Percentiles rank a stretch among this genome's conserved stretches.
Evolutionary conservation across 768 basidiomycete genomes (phyloP).

Genomic region (Coprinellus aureogranulatus): DNA sequence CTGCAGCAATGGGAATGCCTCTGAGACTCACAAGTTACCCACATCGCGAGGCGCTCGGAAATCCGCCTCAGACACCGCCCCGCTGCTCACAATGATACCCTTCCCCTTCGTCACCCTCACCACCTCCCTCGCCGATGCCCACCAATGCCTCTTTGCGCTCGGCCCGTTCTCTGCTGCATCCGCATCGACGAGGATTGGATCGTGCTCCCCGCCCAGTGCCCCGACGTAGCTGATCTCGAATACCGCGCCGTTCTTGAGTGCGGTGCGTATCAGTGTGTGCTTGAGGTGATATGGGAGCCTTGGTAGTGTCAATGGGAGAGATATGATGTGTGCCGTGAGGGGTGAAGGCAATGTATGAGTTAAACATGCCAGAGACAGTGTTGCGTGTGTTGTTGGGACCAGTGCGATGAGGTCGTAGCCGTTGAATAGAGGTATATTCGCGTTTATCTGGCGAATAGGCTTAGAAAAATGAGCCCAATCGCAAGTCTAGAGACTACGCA

Average conservation of each 20-base stretch:
- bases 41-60: conserved; percentile 71
- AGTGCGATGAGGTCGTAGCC: conserved; percentile 78
- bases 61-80: conserved; percentile 58
- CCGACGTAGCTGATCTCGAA: conserved; percentile 82
- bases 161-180: conserved; percentile 53
- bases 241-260: conserved; percentile 76
- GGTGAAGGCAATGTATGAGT: conserved; percentile 75
- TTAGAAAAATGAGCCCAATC: neutral
- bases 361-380: conserved; percentile 78
- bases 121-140: conserved; percentile 76
- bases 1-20: neutral
- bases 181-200: conserved; percentile 40
- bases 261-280: conserved; percentile 78
- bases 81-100: conserved; percentile 69
- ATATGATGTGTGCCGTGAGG: conserved; percentile 77
- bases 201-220: conserved; percentile 63
- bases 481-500: conserved; percentile 31
- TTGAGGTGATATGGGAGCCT: conserved; percentile 80
- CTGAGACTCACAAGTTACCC: conserved; percentile 62
- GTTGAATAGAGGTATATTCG: conserved; percentile 59
- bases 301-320: conserved; percentile 73
- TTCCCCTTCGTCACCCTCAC: conserved; percentile 79
- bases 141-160: conserved; percentile 75
- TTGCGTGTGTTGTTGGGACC: conserved; percentile 65
- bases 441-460: conserved; percentile 57